Percentiles rank a stretch among this genome's conserved stretches.
phyloP scores from a whole-genome alignment of 208 protist genomes.

The Plasmodiophora brassicae region DNA sequence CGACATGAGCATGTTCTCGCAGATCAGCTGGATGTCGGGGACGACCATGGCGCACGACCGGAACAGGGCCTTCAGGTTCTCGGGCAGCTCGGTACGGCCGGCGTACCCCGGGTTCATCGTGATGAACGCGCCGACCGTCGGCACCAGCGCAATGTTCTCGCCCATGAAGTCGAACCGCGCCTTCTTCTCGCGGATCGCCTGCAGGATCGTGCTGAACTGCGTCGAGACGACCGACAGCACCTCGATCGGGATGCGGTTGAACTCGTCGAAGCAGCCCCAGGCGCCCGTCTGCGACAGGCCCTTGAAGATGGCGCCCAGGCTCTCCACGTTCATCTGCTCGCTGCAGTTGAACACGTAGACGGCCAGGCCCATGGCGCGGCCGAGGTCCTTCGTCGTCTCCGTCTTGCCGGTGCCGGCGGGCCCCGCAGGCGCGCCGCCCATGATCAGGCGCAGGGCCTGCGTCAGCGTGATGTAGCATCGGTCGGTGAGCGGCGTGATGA shows the following conservation, averaged over 20 bases:
- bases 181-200: constrained; percentile 90
- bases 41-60: constrained; percentile 87
- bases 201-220: constrained; percentile 92
- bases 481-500: constrained; percentile 96
- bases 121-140: constrained; percentile 77
- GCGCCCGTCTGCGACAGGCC: constrained; percentile 90
- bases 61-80: constrained; percentile 63
- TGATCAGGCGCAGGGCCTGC: constrained; percentile 87
- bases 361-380: constrained; percentile 57
- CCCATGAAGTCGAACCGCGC: constrained; percentile 78
- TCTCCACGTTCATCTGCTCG: constrained; percentile 96
- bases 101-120: constrained; percentile 99
- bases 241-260: constrained; percentile 82
- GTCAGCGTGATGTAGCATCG: constrained; percentile 96
- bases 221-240: constrained; percentile 93
- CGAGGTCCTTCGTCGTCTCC: constrained; percentile 76
- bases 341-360: constrained; percentile 79
- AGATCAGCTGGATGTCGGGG: constrained; percentile 95
- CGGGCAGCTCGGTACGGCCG: constrained; percentile 73
- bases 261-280: constrained; percentile 98
- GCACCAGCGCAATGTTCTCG: constrained; percentile 81
- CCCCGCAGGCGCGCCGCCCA: constrained; percentile 88
- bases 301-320: constrained; percentile 67
- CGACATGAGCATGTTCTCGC: constrained; percentile 94
- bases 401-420: constrained; percentile 94